phyloP scores from a whole-genome alignment of 2,329 filamentous ascomycete species.

The Dactylella cylindrospora region DNA sequence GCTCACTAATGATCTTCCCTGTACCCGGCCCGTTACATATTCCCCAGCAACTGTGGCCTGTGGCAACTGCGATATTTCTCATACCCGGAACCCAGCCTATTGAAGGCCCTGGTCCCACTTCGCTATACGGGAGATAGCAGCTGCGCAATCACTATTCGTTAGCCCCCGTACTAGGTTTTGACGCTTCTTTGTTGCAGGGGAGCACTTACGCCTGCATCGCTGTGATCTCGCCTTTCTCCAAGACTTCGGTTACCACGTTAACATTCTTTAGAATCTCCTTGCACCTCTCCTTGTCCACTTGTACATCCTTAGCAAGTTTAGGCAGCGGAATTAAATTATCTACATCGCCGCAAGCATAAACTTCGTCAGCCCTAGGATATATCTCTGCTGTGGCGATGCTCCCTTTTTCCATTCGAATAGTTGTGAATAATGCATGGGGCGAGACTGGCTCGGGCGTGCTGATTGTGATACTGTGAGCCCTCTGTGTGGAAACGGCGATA shows the following conservation, averaged over 20 bases:
- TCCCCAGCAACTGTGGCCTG: constrained; percentile 96
- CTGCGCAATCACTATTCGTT: neutral
- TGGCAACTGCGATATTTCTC: constrained; percentile 74
- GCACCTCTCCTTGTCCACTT: constrained; percentile 73
- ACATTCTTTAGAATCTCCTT: constrained; percentile 84
- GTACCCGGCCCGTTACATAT: constrained; percentile 94
- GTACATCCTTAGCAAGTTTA: constrained; percentile 70
- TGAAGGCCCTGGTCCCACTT: constrained; percentile 63
- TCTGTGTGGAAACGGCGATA: constrained; percentile 56
- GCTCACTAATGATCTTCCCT: constrained; percentile 76
- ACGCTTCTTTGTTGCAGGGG: neutral
- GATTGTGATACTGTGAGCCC: constrained; percentile 68
- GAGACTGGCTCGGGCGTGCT: constrained; percentile 60
- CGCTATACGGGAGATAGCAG: constrained; percentile 85
- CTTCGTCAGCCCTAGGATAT: constrained; percentile 84
- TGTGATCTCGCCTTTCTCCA: constrained; percentile 69
- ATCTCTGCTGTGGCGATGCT: constrained; percentile 76
- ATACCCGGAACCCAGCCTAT: constrained; percentile 74
- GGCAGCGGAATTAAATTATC: constrained; percentile 76
- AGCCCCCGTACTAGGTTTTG: neutral
- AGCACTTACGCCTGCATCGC: constrained; percentile 66
- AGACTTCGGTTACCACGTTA: constrained; percentile 63
- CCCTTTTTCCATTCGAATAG: constrained; percentile 57
- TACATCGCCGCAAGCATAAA: constrained; percentile 92
- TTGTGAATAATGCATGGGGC: constrained; percentile 79